Conservation (phyloP, 78 protist genomes). For the Isochrysis galbana region DNA sequence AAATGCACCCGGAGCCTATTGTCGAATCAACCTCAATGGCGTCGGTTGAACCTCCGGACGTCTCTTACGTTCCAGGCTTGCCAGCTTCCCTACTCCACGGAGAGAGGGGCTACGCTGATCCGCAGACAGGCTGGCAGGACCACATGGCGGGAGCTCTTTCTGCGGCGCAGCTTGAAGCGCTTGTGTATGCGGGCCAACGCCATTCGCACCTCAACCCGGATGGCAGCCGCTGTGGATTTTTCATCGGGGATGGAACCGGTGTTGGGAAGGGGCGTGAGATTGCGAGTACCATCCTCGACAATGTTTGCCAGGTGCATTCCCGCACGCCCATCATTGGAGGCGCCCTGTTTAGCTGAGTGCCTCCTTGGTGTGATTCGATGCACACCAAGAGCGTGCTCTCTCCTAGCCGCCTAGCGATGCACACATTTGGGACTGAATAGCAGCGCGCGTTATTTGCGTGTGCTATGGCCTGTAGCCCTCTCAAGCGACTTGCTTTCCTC, state of each 20-base stretch:
- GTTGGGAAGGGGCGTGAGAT: slow-evolving; percentile 31
- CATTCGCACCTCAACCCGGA: not conserved
- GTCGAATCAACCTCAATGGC: not conserved
- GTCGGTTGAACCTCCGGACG: not conserved
- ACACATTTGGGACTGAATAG: no score
- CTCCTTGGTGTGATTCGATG: no score
- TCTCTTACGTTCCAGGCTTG: not conserved
- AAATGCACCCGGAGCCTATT: not conserved
- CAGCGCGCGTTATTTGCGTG: no score
- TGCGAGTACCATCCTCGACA: slow-evolving; percentile 1
- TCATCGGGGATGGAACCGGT: slow-evolving; percentile 35
- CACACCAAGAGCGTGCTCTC: no score
- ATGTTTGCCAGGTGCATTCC: not conserved
- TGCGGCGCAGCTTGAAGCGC: slow-evolving; percentile 33
- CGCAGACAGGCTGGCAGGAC: no score
- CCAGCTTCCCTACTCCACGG: not conserved
- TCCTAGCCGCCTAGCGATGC: no score
- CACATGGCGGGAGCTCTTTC: slow-evolving; percentile 27
- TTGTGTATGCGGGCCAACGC: slow-evolving; percentile 31
- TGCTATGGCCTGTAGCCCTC: no score
- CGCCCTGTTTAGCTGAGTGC: no score
- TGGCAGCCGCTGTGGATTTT: slow-evolving; percentile 7
- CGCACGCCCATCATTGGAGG: no score
- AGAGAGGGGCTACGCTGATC: no score
- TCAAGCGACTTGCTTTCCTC: no score